Conservation (phyloP, 1,284 basidiomycete genomes). For the Moesziomyces aphidis region DNA sequence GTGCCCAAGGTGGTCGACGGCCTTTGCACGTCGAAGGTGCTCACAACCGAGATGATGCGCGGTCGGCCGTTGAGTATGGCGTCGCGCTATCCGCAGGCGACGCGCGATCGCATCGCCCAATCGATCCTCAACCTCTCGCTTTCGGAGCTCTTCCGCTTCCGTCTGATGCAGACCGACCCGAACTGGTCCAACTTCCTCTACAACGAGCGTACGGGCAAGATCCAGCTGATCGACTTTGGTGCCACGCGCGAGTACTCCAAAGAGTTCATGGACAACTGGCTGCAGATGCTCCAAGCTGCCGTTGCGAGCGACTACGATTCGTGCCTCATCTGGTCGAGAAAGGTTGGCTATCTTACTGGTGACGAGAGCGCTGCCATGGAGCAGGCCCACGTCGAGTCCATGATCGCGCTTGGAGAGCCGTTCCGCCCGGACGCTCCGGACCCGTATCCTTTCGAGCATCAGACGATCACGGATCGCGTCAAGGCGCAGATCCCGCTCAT, state of each 20-base stretch:
- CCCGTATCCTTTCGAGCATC: slow-evolving; percentile 76
- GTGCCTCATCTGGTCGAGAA: slow-evolving; percentile 80
- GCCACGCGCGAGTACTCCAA: slow-evolving; percentile 88
- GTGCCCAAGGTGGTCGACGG: slow-evolving; percentile 85
- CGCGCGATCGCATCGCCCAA: slow-evolving; percentile 85
- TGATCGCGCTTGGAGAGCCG: slow-evolving; percentile 80
- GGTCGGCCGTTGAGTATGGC: slow-evolving; percentile 81
- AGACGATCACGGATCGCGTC: slow-evolving; percentile 79
- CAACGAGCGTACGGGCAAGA: slow-evolving; percentile 72
- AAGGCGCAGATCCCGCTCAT: slow-evolving; percentile 88
- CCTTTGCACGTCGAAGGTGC: slow-evolving; percentile 81
- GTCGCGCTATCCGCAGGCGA: slow-evolving; percentile 75
- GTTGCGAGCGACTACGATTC: slow-evolving; percentile 77
- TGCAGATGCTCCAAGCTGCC: slow-evolving; percentile 82
- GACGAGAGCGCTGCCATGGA: slow-evolving; percentile 91
- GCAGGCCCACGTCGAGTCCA: slow-evolving; percentile 85
- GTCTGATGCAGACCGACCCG: slow-evolving; percentile 97
- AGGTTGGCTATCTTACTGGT: slow-evolving; percentile 90
- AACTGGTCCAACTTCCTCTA: slow-evolving; percentile 99
- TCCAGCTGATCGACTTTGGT: slow-evolving; percentile 95
- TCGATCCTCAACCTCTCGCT: slow-evolving; percentile 87
- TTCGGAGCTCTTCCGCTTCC: slow-evolving; percentile 88
- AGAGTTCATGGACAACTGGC: slow-evolving; percentile 90
- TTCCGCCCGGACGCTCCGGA: slow-evolving; percentile 77
- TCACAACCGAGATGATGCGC: slow-evolving; percentile 88